These are phyloP conservation scores for Emergomyces africanus DNA, from an alignment of 2,329 filamentous ascomycete genomes.

Conservation along the genomic window DNA sequence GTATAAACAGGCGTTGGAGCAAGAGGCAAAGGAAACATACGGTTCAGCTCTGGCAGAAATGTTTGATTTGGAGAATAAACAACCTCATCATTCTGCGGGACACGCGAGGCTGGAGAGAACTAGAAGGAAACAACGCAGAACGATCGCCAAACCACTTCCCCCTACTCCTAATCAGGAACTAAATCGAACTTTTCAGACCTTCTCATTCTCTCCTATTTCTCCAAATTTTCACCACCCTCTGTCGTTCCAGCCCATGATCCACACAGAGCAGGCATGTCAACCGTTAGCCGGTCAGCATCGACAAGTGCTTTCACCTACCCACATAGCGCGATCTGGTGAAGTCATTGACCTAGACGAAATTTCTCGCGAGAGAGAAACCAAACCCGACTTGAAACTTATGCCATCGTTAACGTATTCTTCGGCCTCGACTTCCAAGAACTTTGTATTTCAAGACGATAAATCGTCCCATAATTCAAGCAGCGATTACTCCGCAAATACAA, in stretches of 20 bases:
- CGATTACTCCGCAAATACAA: background rate
- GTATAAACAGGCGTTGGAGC: conserved; percentile 42
- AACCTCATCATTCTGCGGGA: no score
- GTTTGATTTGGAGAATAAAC: background rate
- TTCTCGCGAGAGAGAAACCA: background rate
- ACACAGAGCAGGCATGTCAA: background rate
- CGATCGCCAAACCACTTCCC: background rate
- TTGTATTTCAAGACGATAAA: background rate
- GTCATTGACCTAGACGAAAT: background rate
- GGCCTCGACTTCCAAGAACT: background rate
- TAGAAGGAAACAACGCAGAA: background rate
- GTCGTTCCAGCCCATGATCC: conserved; percentile 4
- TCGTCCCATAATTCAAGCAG: background rate
- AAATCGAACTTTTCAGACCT: background rate
- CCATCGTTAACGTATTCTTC: background rate
- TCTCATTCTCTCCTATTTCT: conserved; percentile 1
- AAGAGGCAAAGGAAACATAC: conserved; percentile 17
- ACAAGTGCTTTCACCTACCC: background rate
- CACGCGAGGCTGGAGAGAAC: no score
- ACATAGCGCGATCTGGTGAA: background rate
- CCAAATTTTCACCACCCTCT: background rate
- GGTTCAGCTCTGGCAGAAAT: background rate
- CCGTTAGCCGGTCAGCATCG: background rate
- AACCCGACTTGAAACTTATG: background rate
- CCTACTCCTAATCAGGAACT: background rate